phyloP scores from a whole-genome alignment of 2,329 filamentous ascomycete genomes.

The Fusarium dimerum region DNA sequence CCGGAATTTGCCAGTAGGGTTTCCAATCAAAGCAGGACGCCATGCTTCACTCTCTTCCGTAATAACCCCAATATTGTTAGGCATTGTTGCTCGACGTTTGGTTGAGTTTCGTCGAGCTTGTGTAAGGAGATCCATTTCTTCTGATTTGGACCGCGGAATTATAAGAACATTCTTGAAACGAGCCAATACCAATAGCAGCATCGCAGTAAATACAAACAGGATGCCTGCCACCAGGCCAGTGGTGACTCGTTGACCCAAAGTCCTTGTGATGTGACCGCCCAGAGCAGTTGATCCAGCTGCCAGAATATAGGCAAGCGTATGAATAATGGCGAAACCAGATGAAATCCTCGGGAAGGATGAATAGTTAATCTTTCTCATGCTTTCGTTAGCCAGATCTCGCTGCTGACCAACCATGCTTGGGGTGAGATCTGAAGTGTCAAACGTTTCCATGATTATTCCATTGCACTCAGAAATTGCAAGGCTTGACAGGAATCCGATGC shows the following conservation, averaged over 20 bases:
- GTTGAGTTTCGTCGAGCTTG: slow-evolving; percentile 51
- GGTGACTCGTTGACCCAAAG: slow-evolving; percentile 65
- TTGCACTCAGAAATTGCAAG: slow-evolving; percentile 76
- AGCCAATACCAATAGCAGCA: slow-evolving; percentile 62
- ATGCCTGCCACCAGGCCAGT: slow-evolving; percentile 70
- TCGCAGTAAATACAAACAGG: slow-evolving; percentile 62
- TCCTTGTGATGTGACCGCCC: slow-evolving; percentile 66
- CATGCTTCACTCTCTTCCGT: slow-evolving; percentile 60
- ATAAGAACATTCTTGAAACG: slow-evolving; percentile 69
- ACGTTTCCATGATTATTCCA: slow-evolving; percentile 78
- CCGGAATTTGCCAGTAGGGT: slow-evolving; percentile 67
- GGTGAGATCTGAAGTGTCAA: slow-evolving; percentile 78
- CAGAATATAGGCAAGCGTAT: slow-evolving; percentile 68
- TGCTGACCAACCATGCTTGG: slow-evolving; percentile 65
- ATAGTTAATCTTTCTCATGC: slow-evolving; percentile 63
- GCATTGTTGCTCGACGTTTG: slow-evolving; percentile 45
- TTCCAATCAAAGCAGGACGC: slow-evolving; percentile 71
- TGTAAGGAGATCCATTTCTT: slow-evolving; percentile 55
- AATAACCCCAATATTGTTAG: slow-evolving; percentile 38
- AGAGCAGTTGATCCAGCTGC: slow-evolving; percentile 69
- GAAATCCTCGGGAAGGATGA: slow-evolving; percentile 74
- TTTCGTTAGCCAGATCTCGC: slow-evolving; percentile 40
- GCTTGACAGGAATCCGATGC: slow-evolving; percentile 70
- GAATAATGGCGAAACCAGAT: slow-evolving; percentile 70
- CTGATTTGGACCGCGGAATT: slow-evolving; percentile 61